Percentiles rank a stretch among this genome's conserved stretches.
Conservation (phyloP, 768 basidiomycete genomes). For the Filobasidium floriforme region DNA sequence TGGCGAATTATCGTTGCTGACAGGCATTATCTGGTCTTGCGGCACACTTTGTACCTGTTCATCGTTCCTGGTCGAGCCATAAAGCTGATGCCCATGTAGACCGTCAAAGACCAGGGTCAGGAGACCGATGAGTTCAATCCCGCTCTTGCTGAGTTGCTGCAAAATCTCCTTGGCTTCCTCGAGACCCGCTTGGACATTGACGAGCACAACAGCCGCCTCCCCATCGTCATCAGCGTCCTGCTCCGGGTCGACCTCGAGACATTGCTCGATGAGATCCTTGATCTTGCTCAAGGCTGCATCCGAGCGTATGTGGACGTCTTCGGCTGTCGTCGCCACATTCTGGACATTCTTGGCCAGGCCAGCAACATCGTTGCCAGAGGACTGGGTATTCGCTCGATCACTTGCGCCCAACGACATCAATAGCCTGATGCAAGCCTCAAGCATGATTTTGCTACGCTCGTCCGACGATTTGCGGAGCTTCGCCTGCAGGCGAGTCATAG, state of each 20-base stretch:
- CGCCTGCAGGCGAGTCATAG: background rate
- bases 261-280: conserved; percentile 1
- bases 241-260: background rate
- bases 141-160: background rate
- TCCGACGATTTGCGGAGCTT: background rate
- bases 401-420: background rate
- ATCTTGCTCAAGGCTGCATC: background rate
- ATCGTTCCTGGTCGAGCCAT: background rate
- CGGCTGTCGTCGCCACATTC: background rate
- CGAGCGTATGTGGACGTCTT: background rate
- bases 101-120: background rate
- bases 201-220: background rate
- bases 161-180: background rate
- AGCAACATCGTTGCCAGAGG: background rate
- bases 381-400: background rate
- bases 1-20: too few relatives aligned
- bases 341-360: background rate
- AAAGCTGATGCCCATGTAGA: background rate
- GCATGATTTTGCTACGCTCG: conserved; percentile 2
- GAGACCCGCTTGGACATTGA: conserved; percentile 1
- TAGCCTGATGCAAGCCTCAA: background rate
- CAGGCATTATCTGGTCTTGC: background rate
- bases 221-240: background rate
- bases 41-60: background rate
- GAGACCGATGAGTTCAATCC: background rate